Conservation (phyloP, 208 protist species). For the Tritrichomonas musculus region DNA sequence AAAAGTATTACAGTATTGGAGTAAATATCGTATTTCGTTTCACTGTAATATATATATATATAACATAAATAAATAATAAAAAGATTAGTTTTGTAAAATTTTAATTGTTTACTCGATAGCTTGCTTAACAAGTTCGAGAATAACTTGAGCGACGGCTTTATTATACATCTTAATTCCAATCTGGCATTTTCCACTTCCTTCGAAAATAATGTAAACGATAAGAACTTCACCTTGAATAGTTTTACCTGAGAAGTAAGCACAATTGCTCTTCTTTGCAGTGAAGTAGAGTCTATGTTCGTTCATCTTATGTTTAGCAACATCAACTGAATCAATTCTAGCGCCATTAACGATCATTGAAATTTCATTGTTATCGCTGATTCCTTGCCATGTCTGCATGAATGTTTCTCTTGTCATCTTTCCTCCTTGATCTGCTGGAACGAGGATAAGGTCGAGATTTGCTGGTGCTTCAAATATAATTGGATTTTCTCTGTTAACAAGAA, state of each 20-base stretch:
- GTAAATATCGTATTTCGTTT: too few species aligned
- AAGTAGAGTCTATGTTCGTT: neutral
- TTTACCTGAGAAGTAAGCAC: slow-evolving; percentile 24
- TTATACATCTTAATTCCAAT: neutral
- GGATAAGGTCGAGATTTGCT: neutral
- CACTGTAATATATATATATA: too few species aligned
- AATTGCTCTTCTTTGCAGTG: neutral
- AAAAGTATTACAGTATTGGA: too few species aligned
- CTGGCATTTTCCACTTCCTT: neutral
- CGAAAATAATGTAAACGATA: neutral
- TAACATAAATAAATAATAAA: too few species aligned
- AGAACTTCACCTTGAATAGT: neutral
- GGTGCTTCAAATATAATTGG: slow-evolving; percentile 11
- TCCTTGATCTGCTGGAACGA: neutral
- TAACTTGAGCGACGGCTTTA: neutral
- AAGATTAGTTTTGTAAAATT: too few species aligned
- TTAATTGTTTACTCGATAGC: neutral
- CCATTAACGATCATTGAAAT: neutral
- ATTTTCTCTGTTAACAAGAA: neutral
- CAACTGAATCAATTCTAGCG: neutral
- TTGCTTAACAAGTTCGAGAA: neutral
- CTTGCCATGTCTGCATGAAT: neutral
- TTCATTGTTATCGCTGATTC: neutral
- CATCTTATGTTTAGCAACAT: neutral
- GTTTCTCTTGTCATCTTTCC: neutral